Conservation (phyloP, 352 stramenopile species). For the Globisporangium cystogenes region DNA sequence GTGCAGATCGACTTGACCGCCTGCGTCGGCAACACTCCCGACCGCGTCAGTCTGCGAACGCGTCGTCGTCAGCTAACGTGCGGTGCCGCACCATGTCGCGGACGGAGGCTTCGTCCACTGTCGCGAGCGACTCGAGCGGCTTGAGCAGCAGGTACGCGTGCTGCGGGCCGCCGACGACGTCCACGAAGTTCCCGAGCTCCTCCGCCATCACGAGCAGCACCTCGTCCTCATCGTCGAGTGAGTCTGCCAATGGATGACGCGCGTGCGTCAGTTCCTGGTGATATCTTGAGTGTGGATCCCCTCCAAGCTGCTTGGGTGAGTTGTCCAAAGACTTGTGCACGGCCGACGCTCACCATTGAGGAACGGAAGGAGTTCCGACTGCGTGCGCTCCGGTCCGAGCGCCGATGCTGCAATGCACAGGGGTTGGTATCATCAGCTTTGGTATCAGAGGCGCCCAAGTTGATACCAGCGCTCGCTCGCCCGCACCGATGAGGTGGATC, state of each 20-base stretch:
- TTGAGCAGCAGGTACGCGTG: conserved; percentile 90
- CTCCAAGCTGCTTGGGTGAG: too few species aligned
- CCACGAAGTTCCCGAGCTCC: conserved; percentile 86
- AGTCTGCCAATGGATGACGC: conserved; percentile 56
- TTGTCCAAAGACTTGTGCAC: too few species aligned
- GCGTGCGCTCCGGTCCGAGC: conserved; percentile 85
- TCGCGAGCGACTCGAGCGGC: conserved; percentile 92
- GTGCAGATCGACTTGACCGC: conserved; percentile 87
- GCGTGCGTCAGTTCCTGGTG: neutral
- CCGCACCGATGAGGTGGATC: conserved; percentile 83
- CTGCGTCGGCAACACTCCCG: too few species aligned
- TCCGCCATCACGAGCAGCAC: conserved; percentile 94
- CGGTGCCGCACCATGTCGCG: conserved; percentile 67
- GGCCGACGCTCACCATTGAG: conserved; percentile 70
- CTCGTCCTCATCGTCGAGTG: conserved; percentile 97
- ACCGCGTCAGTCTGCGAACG: neutral
- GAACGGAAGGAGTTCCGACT: conserved; percentile 97
- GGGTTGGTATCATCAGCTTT: neutral
- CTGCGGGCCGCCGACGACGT: conserved; percentile 87
- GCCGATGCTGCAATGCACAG: conserved; percentile 58
- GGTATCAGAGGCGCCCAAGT: neutral
- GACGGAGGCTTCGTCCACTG: conserved; percentile 94
- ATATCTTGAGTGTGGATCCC: too few species aligned
- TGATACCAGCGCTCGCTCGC: neutral
- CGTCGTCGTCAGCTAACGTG: too few species aligned